A percentile compares a stretch with the other conserved stretches of the same genome.
Evolutionary conservation across 2,329 filamentous ascomycete species (phyloP).

Genomic region (Beauveria sp.): DNA sequence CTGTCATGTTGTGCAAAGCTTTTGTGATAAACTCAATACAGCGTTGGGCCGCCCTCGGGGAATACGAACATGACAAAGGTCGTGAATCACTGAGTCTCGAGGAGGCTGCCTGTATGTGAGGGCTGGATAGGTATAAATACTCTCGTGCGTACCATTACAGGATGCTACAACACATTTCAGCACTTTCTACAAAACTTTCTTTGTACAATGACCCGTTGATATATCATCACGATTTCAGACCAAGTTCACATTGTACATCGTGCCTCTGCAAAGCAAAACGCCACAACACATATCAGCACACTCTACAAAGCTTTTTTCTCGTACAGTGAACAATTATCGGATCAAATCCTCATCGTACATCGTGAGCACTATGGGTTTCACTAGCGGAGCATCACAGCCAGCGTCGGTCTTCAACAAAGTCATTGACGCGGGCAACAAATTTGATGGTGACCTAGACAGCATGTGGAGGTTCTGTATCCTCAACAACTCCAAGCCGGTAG

Average conservation of each 20-base stretch:
- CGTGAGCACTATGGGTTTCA: not conserved
- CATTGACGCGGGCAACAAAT: constrained; percentile 20
- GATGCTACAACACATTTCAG: too few species aligned
- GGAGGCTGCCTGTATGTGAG: too few species aligned
- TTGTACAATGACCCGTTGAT: too few species aligned
- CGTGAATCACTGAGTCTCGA: too few species aligned
- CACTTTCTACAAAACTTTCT: too few species aligned
- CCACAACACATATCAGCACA: not conserved
- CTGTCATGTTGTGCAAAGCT: not conserved
- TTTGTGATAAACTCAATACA: not conserved
- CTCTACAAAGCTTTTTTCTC: not conserved
- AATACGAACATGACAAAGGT: not conserved
- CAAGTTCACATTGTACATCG: too few species aligned
- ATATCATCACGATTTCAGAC: too few species aligned
- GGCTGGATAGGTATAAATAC: too few species aligned
- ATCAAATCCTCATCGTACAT: not conserved
- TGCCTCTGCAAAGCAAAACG: too few species aligned
- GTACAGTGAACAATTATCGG: not conserved
- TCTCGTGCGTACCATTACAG: too few species aligned
- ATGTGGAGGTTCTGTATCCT: constrained; percentile 19
- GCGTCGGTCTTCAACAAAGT: constrained; percentile 16
- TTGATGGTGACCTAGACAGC: constrained; percentile 14
- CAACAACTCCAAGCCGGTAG: constrained; percentile 16
- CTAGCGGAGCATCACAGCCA: too few species aligned
- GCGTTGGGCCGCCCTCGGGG: not conserved